Percentiles rank a stretch among this genome's conserved stretches.
Evolutionary conservation across 2,329 filamentous ascomycete species (phyloP).

Genomic region (Aaosphaeria arxii): DNA sequence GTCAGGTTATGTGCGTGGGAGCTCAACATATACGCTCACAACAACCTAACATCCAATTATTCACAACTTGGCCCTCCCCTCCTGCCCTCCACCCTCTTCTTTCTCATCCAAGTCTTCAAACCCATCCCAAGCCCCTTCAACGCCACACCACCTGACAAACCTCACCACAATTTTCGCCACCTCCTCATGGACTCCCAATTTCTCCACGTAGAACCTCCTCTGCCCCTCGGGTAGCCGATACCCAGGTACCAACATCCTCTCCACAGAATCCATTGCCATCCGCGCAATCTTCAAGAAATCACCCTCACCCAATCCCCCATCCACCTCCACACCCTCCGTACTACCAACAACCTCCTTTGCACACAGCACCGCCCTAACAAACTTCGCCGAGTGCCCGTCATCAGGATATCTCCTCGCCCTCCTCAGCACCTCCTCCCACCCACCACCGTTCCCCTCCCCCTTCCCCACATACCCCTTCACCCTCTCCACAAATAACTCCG

Average conservation of each 20-base stretch:
- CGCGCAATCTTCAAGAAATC: conserved; percentile 59
- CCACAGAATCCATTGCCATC: conserved; percentile 59
- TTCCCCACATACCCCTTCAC: conserved; percentile 2
- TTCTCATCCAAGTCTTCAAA: conserved; percentile 6
- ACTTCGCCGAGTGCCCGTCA: conserved; percentile 76
- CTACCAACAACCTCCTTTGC: conserved; percentile 22
- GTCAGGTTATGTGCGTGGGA: too few relatives aligned
- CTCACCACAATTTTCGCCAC: conserved; percentile 5
- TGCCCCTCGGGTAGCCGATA: conserved; percentile 4
- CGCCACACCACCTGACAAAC: conserved; percentile 6
- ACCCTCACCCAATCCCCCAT: conserved; percentile 34
- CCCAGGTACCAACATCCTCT: conserved; percentile 25
- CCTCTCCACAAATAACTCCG: conserved; percentile 2
- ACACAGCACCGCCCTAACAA: conserved; percentile 59
- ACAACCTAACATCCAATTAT: too few relatives aligned
- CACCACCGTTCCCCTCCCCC: background rate
- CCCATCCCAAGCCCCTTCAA: conserved; percentile 8
- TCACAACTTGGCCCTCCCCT: too few relatives aligned
- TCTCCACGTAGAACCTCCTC: conserved; percentile 3
- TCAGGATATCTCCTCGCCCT: conserved; percentile 45
- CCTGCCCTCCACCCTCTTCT: background rate
- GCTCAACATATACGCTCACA: too few relatives aligned
- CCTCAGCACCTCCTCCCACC: conserved; percentile 1
- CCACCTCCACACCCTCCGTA: background rate
- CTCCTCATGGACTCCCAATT: conserved; percentile 4